These are phyloP conservation scores for Podospora conica DNA, from an alignment of 495 filamentous ascomycete species.

Conservation along the genomic window DNA sequence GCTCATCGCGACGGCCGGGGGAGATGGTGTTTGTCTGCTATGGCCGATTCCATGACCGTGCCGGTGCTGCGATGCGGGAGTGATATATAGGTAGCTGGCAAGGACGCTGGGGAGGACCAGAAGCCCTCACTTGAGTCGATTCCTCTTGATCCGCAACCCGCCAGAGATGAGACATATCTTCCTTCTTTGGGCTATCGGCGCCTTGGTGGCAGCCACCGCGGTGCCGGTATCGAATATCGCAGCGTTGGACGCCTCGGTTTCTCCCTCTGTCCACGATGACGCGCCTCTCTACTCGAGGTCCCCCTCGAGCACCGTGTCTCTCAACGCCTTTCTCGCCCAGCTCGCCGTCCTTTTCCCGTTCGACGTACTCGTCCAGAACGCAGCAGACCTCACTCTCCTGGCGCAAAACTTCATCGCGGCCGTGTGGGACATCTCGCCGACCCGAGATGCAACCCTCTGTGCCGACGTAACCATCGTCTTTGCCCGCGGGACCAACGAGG, in stretches of 20 bases:
- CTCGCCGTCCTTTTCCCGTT: not conserved
- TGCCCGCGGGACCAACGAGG: conserved; percentile 51
- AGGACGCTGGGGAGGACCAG: not conserved
- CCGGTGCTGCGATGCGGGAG: not conserved
- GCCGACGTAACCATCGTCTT: conserved; percentile 51
- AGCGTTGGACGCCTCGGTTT: not conserved
- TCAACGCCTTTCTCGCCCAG: not conserved
- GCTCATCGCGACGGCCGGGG: not conserved
- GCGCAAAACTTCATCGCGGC: not conserved
- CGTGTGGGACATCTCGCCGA: not conserved
- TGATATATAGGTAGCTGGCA: not conserved
- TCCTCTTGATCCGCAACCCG: not conserved
- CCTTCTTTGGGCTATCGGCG: not conserved
- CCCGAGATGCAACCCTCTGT: conserved; percentile 22
- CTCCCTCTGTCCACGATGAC: not conserved
- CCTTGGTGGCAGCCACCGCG: not conserved
- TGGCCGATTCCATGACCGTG: not conserved
- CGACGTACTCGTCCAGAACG: not conserved
- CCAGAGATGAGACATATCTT: not conserved
- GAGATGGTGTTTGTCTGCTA: not conserved
- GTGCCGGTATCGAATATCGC: not conserved
- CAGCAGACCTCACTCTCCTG: not conserved
- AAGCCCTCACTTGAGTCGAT: not conserved
- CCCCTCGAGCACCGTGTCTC: not conserved
- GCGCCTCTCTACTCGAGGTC: not conserved